Percentiles rank a stretch among this genome's conserved stretches.
These are phyloP conservation scores for Barnettozyma salicaria DNA, from an alignment of 805 yeast genomes.

Conservation along the genomic window DNA sequence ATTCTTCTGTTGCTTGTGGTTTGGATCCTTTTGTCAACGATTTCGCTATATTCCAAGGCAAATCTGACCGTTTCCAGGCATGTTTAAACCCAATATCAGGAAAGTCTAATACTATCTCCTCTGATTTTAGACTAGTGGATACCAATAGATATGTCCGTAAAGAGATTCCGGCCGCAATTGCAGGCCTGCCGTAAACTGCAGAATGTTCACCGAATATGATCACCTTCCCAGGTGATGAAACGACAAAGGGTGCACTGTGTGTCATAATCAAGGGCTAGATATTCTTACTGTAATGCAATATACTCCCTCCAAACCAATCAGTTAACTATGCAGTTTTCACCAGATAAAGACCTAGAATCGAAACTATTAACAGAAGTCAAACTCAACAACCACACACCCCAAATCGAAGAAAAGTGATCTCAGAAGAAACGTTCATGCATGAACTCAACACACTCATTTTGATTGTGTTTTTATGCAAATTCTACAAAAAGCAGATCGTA, in stretches of 20 bases:
- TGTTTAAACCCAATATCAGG: conserved; percentile 72
- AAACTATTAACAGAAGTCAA: no score
- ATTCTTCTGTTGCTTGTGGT: conserved; percentile 41
- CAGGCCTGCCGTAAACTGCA: conserved; percentile 89
- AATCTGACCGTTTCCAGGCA: conserved; percentile 53
- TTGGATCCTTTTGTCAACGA: conserved; percentile 13
- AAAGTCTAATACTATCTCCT: conserved; percentile 58
- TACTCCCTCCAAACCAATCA: no score
- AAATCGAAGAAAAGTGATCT: no score
- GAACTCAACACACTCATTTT: no score
- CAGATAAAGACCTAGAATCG: no score
- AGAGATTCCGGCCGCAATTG: conserved; percentile 91
- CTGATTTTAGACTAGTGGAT: conserved; percentile 35
- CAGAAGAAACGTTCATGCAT: no score
- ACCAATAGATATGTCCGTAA: conserved; percentile 78
- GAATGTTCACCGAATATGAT: conserved; percentile 96
- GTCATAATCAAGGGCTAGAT: no score
- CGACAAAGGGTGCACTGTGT: conserved; percentile 47
- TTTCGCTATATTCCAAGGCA: conserved; percentile 51
- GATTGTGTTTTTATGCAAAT: no score
- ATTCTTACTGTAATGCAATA: no score
- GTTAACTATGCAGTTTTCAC: no score
- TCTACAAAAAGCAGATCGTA: no score
- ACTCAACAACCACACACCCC: no score
- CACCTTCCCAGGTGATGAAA: conserved; percentile 95